Conservation (phyloP, 1,284 basidiomycete species). For the Papiliotrema terrestris region DNA sequence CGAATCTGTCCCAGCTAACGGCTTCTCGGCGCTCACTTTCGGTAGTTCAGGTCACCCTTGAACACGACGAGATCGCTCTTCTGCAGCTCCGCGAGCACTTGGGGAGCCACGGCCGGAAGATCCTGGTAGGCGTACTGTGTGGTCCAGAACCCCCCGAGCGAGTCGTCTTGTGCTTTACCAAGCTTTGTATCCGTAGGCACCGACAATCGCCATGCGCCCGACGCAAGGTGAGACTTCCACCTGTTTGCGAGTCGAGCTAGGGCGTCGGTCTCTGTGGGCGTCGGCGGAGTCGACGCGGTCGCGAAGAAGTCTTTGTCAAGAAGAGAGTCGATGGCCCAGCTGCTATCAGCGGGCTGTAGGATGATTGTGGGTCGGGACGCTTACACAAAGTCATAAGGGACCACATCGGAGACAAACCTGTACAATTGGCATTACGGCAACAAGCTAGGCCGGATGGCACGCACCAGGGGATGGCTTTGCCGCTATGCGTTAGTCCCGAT, state of each 20-base stretch:
- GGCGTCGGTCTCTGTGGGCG: slow-evolving; percentile 24
- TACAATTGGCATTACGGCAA: neutral
- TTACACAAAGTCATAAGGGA: slow-evolving; percentile 67
- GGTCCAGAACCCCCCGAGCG: slow-evolving; percentile 72
- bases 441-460: neutral
- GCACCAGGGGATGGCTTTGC: slow-evolving; percentile 22
- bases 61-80: slow-evolving; percentile 80
- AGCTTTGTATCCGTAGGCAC: slow-evolving; percentile 65
- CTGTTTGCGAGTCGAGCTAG: slow-evolving; percentile 64
- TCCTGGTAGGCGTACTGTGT: slow-evolving; percentile 77
- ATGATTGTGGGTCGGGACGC: slow-evolving; percentile 40
- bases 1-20: neutral
- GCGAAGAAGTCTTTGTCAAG: slow-evolving; percentile 56
- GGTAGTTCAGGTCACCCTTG: slow-evolving; percentile 92
- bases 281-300: slow-evolving; percentile 49
- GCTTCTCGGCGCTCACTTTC: slow-evolving; percentile 59
- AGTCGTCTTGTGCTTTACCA: slow-evolving; percentile 50
- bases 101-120: slow-evolving; percentile 61
- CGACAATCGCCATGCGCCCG: slow-evolving; percentile 70
- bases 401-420: slow-evolving; percentile 88
- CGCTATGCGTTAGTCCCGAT: slow-evolving; percentile 4
- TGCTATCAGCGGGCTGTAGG: slow-evolving; percentile 4
- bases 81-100: slow-evolving; percentile 60
- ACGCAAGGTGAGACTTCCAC: slow-evolving; percentile 67
- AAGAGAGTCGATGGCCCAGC: slow-evolving; percentile 53